These are phyloP conservation scores for Venturia aucupariae DNA, from an alignment of 2,329 filamentous ascomycete species.

Conservation along the genomic window DNA sequence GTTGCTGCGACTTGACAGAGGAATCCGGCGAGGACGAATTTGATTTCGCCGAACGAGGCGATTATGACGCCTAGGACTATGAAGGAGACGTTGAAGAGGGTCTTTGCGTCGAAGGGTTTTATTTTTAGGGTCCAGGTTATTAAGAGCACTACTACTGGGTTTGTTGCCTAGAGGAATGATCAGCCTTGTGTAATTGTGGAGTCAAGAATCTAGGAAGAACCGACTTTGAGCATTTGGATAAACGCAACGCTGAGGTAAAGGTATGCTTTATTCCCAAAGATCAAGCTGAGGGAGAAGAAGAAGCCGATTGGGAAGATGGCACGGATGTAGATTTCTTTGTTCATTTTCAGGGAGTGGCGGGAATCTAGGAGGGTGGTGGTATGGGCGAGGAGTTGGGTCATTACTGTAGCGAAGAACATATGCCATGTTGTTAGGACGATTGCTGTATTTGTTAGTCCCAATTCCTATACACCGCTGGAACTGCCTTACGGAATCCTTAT, in stretches of 20 bases:
- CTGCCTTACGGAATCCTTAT: slow-evolving; percentile 9
- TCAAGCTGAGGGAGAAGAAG: slow-evolving; percentile 93
- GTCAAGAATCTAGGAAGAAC: slow-evolving; percentile 15
- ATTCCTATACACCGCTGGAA: neutral
- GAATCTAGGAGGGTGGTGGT: slow-evolving; percentile 87
- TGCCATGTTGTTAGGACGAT: slow-evolving; percentile 70
- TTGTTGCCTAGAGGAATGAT: slow-evolving; percentile 15
- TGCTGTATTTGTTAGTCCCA: slow-evolving; percentile 4
- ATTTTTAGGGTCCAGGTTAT: slow-evolving; percentile 18
- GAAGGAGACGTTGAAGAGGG: slow-evolving; percentile 19
- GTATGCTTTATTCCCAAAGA: slow-evolving; percentile 93
- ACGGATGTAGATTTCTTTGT: slow-evolving; percentile 80
- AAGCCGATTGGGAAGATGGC: slow-evolving; percentile 91
- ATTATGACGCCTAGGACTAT: slow-evolving; percentile 20
- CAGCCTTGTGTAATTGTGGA: neutral
- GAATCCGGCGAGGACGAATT: slow-evolving; percentile 19
- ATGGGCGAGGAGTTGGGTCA: slow-evolving; percentile 87
- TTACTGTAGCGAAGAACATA: slow-evolving; percentile 80
- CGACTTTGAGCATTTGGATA: slow-evolving; percentile 97
- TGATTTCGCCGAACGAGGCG: slow-evolving; percentile 19
- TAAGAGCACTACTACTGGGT: slow-evolving; percentile 18
- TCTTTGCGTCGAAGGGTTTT: slow-evolving; percentile 16
- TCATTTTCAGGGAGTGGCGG: slow-evolving; percentile 96
- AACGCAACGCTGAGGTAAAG: slow-evolving; percentile 92
- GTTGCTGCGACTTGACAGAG: slow-evolving; percentile 17